These are phyloP conservation scores for Singerocomus inundabilis DNA, from an alignment of 1,284 basidiomycete genomes.

Conservation along the genomic window DNA sequence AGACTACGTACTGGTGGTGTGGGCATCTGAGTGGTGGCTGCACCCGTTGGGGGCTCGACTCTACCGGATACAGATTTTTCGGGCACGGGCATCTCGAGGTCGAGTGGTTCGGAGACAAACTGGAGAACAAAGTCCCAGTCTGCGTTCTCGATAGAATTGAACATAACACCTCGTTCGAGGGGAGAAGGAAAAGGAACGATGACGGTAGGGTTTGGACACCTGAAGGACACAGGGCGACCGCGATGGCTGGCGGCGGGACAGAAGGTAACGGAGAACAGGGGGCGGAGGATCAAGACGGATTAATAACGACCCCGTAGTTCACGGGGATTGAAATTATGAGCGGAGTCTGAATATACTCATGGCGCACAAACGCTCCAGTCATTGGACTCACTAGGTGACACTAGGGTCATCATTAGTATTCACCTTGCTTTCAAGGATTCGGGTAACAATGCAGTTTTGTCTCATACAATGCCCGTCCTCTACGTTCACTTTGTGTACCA, in stretches of 20 bases:
- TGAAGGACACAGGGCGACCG: background rate
- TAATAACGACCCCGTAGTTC: constrained; percentile 14
- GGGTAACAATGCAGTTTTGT: background rate
- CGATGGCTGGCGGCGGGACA: constrained; percentile 1
- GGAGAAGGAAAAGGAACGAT: background rate
- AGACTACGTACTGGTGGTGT: constrained; percentile 59
- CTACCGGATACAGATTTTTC: constrained; percentile 37
- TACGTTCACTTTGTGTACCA: background rate
- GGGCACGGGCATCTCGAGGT: constrained; percentile 37
- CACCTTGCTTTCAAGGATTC: background rate
- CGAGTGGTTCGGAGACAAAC: constrained; percentile 57
- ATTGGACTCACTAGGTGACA: background rate
- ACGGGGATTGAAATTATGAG: constrained; percentile 17
- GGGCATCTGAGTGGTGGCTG: constrained; percentile 46
- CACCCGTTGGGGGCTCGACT: constrained; percentile 20
- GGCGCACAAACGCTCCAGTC: constrained; percentile 18
- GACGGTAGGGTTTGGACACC: background rate
- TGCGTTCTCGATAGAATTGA: constrained; percentile 39
- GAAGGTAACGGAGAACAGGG: constrained; percentile 21
- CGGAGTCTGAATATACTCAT: constrained; percentile 20
- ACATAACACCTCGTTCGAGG: constrained; percentile 18
- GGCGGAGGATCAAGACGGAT: constrained; percentile 11
- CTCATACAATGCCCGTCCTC: background rate
- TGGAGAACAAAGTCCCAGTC: constrained; percentile 66
- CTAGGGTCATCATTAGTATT: too few species aligned